Conservation (phyloP, 78 protist species). For the Dictyostelium capitatum region DNA sequence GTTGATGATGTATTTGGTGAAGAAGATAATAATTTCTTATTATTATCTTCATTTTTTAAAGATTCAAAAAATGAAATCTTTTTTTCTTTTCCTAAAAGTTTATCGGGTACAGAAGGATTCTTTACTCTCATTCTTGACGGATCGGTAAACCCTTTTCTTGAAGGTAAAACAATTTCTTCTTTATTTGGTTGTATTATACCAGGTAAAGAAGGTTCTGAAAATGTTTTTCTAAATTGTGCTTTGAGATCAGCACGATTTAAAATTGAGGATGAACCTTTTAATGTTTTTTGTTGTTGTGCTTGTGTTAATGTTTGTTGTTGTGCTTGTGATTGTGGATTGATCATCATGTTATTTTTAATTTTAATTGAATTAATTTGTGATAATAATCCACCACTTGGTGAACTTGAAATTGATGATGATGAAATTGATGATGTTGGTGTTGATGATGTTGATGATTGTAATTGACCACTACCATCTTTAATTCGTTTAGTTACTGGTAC, state of each 20-base stretch:
- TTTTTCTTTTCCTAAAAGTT: slow-evolving; percentile 40
- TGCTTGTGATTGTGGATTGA: neutral
- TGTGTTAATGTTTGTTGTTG: slow-evolving; percentile 25
- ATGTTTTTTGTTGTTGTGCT: neutral
- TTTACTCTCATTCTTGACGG: slow-evolving; percentile 51
- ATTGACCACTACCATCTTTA: neutral
- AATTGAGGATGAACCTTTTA: slow-evolving; percentile 18
- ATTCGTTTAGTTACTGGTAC: neutral
- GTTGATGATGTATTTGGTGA: neutral
- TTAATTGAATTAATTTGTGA: neutral
- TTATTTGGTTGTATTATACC: neutral
- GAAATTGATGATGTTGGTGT: neutral
- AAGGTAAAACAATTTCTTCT: slow-evolving; percentile 27
- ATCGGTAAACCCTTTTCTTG: slow-evolving; percentile 63
- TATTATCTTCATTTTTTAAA: slow-evolving; percentile 19
- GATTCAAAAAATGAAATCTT: slow-evolving; percentile 49
- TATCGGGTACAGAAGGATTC: slow-evolving; percentile 18
- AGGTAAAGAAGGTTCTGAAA: slow-evolving; percentile 48
- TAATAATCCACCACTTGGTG: slow-evolving; percentile 15
- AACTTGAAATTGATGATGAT: neutral
- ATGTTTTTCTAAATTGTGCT: slow-evolving; percentile 26
- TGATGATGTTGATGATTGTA: neutral
- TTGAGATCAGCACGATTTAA: slow-evolving; percentile 15
- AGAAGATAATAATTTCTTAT: slow-evolving; percentile 4
- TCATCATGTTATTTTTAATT: neutral